Percentiles rank a stretch among this genome's conserved stretches.
These are phyloP conservation scores for Pinus tabuliformis DNA, from an alignment of 75 land plant genomes.

Conservation along the genomic window DNA sequence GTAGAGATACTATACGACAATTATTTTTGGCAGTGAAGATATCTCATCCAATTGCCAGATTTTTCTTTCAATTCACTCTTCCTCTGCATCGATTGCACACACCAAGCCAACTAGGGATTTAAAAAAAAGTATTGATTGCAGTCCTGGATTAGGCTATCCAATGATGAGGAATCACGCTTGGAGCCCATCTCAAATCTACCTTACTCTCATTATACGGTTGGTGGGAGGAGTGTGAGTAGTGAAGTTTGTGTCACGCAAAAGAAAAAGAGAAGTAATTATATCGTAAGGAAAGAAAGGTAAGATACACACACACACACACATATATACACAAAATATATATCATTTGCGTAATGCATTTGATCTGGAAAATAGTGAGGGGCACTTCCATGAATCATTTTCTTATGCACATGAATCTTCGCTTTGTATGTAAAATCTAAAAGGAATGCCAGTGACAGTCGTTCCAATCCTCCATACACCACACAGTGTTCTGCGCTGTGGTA, in stretches of 20 bases:
- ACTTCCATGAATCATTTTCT: neutral
- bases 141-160: neutral
- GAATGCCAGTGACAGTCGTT: neutral
- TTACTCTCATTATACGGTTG: neutral
- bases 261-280: too few relatives aligned
- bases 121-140: neutral
- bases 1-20: too few relatives aligned
- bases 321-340: too few relatives aligned
- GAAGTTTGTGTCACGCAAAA: slow-evolving; percentile 2
- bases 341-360: too few relatives aligned
- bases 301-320: too few relatives aligned
- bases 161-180: neutral
- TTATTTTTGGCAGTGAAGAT: neutral
- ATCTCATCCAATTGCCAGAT: neutral
- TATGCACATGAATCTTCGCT: neutral
- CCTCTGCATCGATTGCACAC: neutral
- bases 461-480: slow-evolving; percentile 4
- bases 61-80: too few relatives aligned
- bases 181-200: neutral
- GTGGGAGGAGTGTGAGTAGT: neutral
- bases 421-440: neutral
- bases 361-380: too few relatives aligned
- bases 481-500: slow-evolving; percentile 18
- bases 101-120: neutral
- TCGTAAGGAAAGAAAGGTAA: too few relatives aligned